These are phyloP conservation scores for Raddia guianensis DNA, from an alignment of 176 grass and related monocot genomes.

Conservation along the genomic window DNA sequence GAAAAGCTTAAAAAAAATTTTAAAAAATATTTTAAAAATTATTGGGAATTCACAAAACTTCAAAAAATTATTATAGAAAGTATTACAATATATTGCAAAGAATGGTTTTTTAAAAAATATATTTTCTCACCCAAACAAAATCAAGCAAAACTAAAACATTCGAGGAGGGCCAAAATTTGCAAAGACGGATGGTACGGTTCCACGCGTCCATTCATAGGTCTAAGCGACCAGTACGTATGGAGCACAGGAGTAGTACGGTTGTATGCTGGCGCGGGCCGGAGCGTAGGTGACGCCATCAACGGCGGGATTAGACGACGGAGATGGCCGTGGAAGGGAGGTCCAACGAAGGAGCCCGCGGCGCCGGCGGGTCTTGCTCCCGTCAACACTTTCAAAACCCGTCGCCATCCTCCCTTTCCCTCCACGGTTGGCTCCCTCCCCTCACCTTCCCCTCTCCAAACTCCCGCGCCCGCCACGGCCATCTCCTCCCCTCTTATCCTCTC, in stretches of 20 bases:
- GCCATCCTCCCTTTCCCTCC: constrained; percentile 49
- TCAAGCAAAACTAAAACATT: no score
- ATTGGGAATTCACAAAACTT: no score
- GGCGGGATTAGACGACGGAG: constrained; percentile 35
- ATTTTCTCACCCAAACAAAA: no score
- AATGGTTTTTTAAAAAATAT: no score
- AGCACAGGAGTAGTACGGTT: background rate
- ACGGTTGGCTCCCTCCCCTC: constrained; percentile 38
- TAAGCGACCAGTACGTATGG: no score
- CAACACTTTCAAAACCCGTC: constrained; percentile 58
- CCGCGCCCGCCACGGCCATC: background rate
- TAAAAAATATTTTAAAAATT: no score
- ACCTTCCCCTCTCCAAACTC: constrained; percentile 45
- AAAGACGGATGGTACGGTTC: no score
- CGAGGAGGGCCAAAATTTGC: no score
- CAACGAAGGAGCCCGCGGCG: background rate
- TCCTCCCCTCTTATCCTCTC: constrained; percentile 36
- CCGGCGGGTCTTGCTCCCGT: background rate
- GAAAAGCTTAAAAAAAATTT: no score
- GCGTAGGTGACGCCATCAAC: constrained; percentile 36
- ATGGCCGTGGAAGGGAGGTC: constrained; percentile 34
- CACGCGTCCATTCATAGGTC: no score
- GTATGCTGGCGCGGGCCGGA: background rate
- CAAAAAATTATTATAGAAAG: no score
- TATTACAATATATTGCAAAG: no score